These are phyloP conservation scores for Ophiostoma montium DNA, from an alignment of 2,329 filamentous ascomycete species.

Conservation along the genomic window DNA sequence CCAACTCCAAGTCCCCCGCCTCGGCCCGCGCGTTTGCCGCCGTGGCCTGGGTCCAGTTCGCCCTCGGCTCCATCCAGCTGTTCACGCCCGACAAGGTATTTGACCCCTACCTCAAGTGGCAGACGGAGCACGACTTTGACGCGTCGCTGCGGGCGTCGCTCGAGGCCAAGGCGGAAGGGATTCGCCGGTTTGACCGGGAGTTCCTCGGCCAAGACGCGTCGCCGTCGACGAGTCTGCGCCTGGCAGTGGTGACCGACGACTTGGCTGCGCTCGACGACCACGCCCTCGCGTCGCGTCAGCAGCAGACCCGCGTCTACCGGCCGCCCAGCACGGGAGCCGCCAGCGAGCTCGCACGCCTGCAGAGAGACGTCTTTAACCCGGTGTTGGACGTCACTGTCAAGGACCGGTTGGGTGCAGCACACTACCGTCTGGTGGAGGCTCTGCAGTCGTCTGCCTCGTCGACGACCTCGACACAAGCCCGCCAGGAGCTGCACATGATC, in stretches of 20 bases:
- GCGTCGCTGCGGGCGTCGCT: conserved; percentile 42
- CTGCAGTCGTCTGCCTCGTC: conserved; percentile 13
- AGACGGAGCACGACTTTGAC: conserved; percentile 49
- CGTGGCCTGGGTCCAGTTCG: conserved; percentile 62
- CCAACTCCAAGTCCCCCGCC: conserved; percentile 16
- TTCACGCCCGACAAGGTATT: conserved; percentile 80
- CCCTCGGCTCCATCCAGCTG: conserved; percentile 57
- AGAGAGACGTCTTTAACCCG: conserved; percentile 77
- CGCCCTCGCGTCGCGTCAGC: neutral
- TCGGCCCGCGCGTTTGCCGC: conserved; percentile 25
- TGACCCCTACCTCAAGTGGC: conserved; percentile 57
- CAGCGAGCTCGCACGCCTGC: conserved; percentile 43
- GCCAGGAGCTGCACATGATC: conserved; percentile 34
- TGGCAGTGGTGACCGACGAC: conserved; percentile 47
- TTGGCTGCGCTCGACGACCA: conserved; percentile 23
- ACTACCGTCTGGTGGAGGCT: conserved; percentile 21
- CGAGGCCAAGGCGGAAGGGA: conserved; percentile 38
- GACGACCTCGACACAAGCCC: conserved; percentile 13
- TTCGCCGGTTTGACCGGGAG: conserved; percentile 49
- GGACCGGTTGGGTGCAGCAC: conserved; percentile 26
- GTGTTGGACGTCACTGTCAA: conserved; percentile 51
- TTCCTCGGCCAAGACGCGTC: conserved; percentile 51
- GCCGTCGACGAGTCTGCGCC: conserved; percentile 45
- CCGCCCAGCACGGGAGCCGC: conserved; percentile 6
- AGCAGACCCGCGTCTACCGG: conserved; percentile 9